Conservation (phyloP, 1,139 yeast genomes). For the Pichia inconspicua region DNA sequence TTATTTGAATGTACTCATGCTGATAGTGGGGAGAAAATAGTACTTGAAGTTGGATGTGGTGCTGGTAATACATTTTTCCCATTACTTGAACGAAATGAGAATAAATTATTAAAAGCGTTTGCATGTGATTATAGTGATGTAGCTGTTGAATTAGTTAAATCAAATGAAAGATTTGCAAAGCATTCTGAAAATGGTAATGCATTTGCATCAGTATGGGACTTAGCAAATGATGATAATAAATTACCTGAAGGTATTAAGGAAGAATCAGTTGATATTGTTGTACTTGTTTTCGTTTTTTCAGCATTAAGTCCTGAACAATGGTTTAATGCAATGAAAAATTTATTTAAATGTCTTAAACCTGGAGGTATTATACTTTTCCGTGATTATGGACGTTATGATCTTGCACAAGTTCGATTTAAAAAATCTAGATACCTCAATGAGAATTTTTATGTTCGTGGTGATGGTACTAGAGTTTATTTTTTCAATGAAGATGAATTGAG, state of each 20-base stretch:
- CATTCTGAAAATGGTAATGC: slow-evolving; percentile 32
- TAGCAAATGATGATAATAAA: slow-evolving; percentile 64
- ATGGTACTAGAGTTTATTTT: slow-evolving; percentile 94
- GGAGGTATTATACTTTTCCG: slow-evolving; percentile 87
- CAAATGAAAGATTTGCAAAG: slow-evolving; percentile 51
- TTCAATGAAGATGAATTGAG: slow-evolving; percentile 89
- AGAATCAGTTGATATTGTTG: slow-evolving; percentile 80
- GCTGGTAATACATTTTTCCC: slow-evolving; percentile 98
- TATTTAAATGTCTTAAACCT: slow-evolving; percentile 71
- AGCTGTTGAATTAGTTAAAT: slow-evolving; percentile 79
- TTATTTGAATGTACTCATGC: slow-evolving; percentile 69
- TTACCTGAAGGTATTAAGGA: slow-evolving; percentile 83
- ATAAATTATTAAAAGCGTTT: slow-evolving; percentile 61
- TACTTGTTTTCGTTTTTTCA: slow-evolving; percentile 88
- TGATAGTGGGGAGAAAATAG: slow-evolving; percentile 61
- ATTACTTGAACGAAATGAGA: slow-evolving; percentile 70
- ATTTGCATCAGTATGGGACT: slow-evolving; percentile 90
- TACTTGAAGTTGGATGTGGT: slow-evolving; percentile 95
- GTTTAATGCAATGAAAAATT: slow-evolving; percentile 67
- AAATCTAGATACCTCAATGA: slow-evolving; percentile 82
- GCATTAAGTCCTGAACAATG: slow-evolving; percentile 92
- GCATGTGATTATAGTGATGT: slow-evolving; percentile 90
- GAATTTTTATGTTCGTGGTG: slow-evolving; percentile 93
- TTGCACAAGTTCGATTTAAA: slow-evolving; percentile 92
- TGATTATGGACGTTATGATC: slow-evolving; percentile 92